Conservation (phyloP, 441 rosid species). For the Populus hybrid region DNA sequence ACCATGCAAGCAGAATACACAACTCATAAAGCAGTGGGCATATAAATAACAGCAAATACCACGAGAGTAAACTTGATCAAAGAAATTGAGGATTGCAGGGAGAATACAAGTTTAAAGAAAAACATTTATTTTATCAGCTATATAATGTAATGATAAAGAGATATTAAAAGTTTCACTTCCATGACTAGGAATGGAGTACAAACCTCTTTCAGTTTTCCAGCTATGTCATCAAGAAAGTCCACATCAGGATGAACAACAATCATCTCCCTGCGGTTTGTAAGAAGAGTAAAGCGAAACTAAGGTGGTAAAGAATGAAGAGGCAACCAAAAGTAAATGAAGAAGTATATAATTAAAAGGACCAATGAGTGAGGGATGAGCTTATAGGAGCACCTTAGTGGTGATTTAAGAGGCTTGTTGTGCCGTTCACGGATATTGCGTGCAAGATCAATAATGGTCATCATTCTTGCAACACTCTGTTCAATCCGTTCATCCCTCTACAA, state of each 20-base stretch:
- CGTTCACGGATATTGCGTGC: conserved; percentile 97
- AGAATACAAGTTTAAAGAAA: neutral
- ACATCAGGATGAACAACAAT: conserved; percentile 86
- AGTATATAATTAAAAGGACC: neutral
- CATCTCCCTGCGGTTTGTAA: conserved; percentile 71
- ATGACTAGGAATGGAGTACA: conserved; percentile 20
- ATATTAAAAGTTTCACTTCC: neutral
- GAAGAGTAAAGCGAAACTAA: neutral
- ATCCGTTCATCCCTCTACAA: conserved; percentile 75
- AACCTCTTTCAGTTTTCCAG: conserved; percentile 91
- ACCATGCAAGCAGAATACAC: conserved; percentile 28
- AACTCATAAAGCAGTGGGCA: neutral
- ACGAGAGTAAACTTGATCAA: neutral
- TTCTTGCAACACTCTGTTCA: conserved; percentile 93
- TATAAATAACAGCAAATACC: neutral
- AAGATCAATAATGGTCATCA: conserved; percentile 95
- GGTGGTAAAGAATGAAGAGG: neutral
- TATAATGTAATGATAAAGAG: neutral
- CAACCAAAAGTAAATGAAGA: neutral
- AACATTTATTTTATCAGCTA: neutral
- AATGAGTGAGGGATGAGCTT: neutral
- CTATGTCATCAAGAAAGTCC: conserved; percentile 84
- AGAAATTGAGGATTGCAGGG: neutral
- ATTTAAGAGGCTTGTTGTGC: conserved; percentile 89
- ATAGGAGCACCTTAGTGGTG: conserved; percentile 71